Percentiles rank a stretch among this genome's conserved stretches.
Conservation (phyloP, 2,329 filamentous ascomycete species). For the Hawksworthiomyces lignivorus region DNA sequence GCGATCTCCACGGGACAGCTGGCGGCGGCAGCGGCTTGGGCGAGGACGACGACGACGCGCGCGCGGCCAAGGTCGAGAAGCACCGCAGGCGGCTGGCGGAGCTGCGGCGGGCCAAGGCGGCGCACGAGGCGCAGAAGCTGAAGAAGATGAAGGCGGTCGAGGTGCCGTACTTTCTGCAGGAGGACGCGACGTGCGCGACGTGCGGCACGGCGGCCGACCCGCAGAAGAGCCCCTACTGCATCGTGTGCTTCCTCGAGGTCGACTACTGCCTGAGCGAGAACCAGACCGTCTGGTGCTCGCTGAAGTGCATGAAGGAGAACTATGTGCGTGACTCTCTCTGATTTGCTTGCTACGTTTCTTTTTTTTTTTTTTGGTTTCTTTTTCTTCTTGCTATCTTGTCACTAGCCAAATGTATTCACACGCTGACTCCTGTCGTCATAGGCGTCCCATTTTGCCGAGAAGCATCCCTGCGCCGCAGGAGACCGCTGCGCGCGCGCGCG, state of each 20-base stretch:
- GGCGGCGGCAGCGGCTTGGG: conserved; percentile 2
- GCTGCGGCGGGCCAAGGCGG: conserved; percentile 52
- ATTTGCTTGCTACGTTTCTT: too few species aligned
- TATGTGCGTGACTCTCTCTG: conserved; percentile 1
- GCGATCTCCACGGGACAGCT: neutral
- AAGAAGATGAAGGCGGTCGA: conserved; percentile 24
- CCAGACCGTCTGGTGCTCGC: conserved; percentile 15
- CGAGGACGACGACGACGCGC: conserved; percentile 9
- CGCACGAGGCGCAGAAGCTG: conserved; percentile 39
- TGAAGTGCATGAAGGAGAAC: conserved; percentile 10
- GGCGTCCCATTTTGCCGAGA: conserved; percentile 6
- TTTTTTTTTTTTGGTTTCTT: too few species aligned
- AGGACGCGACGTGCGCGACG: conserved; percentile 8
- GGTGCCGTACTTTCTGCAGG: conserved; percentile 14
- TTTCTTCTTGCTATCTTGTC: neutral
- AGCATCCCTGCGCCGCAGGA: conserved; percentile 11
- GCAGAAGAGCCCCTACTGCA: conserved; percentile 12
- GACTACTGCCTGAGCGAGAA: conserved; percentile 14
- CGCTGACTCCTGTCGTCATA: too few species aligned
- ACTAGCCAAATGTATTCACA: too few species aligned
- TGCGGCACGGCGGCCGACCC: conserved; percentile 11
- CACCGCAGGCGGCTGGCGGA: conserved; percentile 33
- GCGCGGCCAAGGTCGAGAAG: conserved; percentile 19
- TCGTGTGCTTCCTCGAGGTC: conserved; percentile 16
- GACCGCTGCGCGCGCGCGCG: conserved; percentile 9